Evolutionary conservation across 495 filamentous ascomycete genomes (phyloP).

Genomic region (Penicillium bialowiezense): DNA sequence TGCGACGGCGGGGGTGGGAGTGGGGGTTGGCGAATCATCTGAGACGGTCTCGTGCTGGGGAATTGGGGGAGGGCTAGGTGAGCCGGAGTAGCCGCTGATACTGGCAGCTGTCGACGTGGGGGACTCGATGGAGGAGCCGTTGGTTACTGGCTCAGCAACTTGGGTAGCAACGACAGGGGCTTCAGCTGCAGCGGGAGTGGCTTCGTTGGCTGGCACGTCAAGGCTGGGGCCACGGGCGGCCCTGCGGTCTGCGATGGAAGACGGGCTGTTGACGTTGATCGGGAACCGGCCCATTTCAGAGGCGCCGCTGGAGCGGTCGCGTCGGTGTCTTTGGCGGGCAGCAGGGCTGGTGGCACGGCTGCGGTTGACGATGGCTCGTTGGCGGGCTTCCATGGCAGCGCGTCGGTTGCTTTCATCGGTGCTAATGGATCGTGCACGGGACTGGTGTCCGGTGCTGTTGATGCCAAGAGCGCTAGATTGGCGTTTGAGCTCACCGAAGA

Average conservation of each 20-base stretch:
- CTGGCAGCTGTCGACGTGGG: conserved; percentile 30
- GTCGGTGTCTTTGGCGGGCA: conserved; percentile 59
- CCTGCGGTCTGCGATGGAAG: conserved; percentile 36
- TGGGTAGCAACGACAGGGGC: conserved; percentile 30
- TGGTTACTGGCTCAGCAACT: conserved; percentile 26
- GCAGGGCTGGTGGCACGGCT: conserved; percentile 75
- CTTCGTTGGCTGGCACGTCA: conserved; percentile 54
- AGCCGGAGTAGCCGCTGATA: conserved; percentile 31
- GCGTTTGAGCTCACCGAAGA: conserved; percentile 95
- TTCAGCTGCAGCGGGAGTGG: conserved; percentile 23
- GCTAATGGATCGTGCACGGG: conserved; percentile 82
- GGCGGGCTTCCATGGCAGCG: conserved; percentile 87
- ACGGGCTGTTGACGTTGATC: conserved; percentile 63
- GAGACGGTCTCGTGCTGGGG: conserved; percentile 30
- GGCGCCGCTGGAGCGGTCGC: conserved; percentile 79
- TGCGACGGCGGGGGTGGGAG: conserved; percentile 31
- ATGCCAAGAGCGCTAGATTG: conserved; percentile 63
- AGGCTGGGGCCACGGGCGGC: conserved; percentile 52
- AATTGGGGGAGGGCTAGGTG: conserved; percentile 31
- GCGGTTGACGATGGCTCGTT: conserved; percentile 73
- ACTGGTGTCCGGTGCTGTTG: conserved; percentile 20
- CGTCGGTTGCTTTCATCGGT: conserved; percentile 96
- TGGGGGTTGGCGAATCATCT: conserved; percentile 40
- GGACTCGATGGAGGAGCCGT: conserved; percentile 38
- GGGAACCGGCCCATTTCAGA: conserved; percentile 76